A percentile compares a stretch with the other conserved stretches of the same genome.
Evolutionary conservation across 2,329 filamentous ascomycete genomes (phyloP).

Genomic region (Trichophyton mentagrophytes): DNA sequence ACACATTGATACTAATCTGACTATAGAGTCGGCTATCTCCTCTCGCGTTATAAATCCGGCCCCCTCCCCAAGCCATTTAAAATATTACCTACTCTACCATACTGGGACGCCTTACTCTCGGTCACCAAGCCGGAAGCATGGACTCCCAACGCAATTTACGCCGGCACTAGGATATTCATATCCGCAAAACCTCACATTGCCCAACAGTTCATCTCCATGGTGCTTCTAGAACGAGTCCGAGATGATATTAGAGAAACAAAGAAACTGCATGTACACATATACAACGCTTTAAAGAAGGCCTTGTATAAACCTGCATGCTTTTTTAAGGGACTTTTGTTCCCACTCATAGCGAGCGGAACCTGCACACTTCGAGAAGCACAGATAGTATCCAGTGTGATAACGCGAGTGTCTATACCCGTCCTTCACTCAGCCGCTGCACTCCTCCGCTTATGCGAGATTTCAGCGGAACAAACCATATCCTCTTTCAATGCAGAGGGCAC

Average conservation of each 20-base stretch:
- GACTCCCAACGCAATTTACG: constrained; percentile 73
- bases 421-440: constrained; percentile 85
- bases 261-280: constrained; percentile 90
- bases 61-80: constrained; percentile 96
- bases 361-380: constrained; percentile 86
- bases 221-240: constrained; percentile 80
- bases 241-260: constrained; percentile 89
- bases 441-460: constrained; percentile 85
- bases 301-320: constrained; percentile 91
- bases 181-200: constrained; percentile 67
- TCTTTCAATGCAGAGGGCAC: constrained; percentile 66
- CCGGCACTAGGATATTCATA: constrained; percentile 84
- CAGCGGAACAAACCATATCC: constrained; percentile 67
- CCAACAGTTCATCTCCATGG: constrained; percentile 72
- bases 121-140: constrained; percentile 69
- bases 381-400: constrained; percentile 77
- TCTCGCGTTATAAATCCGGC: constrained; percentile 90
- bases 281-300: constrained; percentile 82
- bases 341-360: constrained; percentile 69
- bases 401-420: constrained; percentile 74
- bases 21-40: constrained; percentile 63
- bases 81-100: constrained; percentile 78
- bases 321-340: constrained; percentile 93
- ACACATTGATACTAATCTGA: background rate
- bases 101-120: constrained; percentile 79